Conservation (phyloP, 148 eudicot species). For the Polygonum aviculare region DNA sequence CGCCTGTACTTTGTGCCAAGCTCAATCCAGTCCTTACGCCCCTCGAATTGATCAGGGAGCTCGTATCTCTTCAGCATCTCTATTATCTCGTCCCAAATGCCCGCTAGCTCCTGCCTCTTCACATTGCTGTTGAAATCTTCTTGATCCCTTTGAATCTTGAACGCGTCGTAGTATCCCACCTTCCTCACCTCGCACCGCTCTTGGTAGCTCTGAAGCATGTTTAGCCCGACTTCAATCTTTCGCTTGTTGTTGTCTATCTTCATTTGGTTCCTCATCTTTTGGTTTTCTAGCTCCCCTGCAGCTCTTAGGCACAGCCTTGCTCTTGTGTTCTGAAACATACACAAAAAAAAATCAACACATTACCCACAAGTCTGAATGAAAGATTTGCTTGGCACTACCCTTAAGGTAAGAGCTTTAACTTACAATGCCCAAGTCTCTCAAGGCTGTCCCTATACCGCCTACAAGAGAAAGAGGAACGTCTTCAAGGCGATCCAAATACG, state of each 20-base stretch:
- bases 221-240: constrained; percentile 36
- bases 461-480: constrained; percentile 53
- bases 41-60: constrained; percentile 78
- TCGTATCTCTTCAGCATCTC: constrained; percentile 74
- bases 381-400: no score
- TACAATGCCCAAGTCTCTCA: constrained; percentile 74
- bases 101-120: constrained; percentile 59
- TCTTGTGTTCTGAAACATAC: constrained; percentile 48
- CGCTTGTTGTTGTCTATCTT: constrained; percentile 40
- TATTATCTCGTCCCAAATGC: constrained; percentile 89
- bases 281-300: constrained; percentile 66
- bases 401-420: constrained; percentile 10
- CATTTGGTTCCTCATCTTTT: constrained; percentile 40
- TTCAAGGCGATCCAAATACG: constrained; percentile 36
- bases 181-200: constrained; percentile 31
- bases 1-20: constrained; percentile 69
- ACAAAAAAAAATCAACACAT: neutral
- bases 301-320: constrained; percentile 83
- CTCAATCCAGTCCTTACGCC: constrained; percentile 69
- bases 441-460: constrained; percentile 21
- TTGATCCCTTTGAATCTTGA: constrained; percentile 48
- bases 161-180: constrained; percentile 72
- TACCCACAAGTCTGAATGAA: neutral
- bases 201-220: constrained; percentile 42
- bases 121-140: constrained; percentile 66